A percentile compares a stretch with the other conserved stretches of the same genome.
phyloP scores from a whole-genome alignment of 2,329 filamentous ascomycete species.

The Aspergillus ibericus region DNA sequence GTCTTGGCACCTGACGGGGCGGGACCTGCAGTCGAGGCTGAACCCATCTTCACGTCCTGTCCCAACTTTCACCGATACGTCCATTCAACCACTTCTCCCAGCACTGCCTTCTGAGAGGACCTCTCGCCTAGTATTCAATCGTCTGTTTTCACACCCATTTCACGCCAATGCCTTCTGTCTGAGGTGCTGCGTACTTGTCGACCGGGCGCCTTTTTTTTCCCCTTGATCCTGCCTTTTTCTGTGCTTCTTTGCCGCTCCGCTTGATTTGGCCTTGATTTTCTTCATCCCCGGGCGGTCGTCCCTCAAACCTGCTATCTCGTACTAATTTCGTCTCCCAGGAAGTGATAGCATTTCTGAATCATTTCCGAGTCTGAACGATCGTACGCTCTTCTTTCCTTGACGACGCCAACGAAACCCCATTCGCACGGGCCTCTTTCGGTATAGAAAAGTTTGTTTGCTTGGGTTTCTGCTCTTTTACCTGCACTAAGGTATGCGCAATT shows the following conservation, averaged over 20 bases:
- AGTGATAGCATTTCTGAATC: conserved; percentile 30
- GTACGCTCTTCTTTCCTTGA: conserved; percentile 41
- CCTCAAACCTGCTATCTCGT: not conserved
- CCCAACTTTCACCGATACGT: not conserved
- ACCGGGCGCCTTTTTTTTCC: not conserved
- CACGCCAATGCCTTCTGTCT: not conserved
- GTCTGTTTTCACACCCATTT: not conserved
- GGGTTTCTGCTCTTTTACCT: conserved; percentile 22
- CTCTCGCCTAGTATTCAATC: not conserved
- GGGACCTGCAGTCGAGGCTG: not conserved
- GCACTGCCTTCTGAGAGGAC: not conserved
- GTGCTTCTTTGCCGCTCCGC: not conserved
- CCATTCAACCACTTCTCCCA: not conserved
- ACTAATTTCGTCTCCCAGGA: conserved; percentile 22
- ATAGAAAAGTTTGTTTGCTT: conserved; percentile 28
- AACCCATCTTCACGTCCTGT: not conserved
- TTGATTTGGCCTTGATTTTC: not conserved
- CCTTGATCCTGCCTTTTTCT: not conserved
- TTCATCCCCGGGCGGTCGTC: not conserved
- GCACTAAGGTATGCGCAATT: conserved; percentile 23
- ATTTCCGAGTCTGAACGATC: conserved; percentile 35
- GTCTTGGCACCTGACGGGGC: conserved; percentile 2
- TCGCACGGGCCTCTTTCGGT: conserved; percentile 37
- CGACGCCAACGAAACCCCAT: conserved; percentile 42
- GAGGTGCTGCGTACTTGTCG: not conserved